Conservation (phyloP, 1,139 yeast genomes). For the Candida sanyaensis region DNA sequence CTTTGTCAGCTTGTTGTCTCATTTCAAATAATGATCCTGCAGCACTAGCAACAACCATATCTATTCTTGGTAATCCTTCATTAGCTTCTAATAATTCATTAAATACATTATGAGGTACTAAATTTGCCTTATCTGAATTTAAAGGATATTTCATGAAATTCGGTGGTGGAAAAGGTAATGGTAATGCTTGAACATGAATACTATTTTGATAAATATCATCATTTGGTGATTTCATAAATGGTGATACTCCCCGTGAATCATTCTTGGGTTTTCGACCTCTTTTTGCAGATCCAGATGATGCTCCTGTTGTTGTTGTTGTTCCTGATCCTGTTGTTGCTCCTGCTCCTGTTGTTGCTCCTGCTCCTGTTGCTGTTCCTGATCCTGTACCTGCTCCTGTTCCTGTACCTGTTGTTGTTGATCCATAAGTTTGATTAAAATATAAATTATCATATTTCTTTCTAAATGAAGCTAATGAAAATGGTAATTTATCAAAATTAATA, state of each 20-base stretch:
- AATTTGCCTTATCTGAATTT: slow-evolving; percentile 34
- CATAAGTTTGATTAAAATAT: neutral
- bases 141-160: slow-evolving; percentile 52
- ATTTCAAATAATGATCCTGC: slow-evolving; percentile 48
- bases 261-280: slow-evolving; percentile 8
- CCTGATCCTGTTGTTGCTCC: slow-evolving; percentile 11
- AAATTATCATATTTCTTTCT: slow-evolving; percentile 6
- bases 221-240: slow-evolving; percentile 4
- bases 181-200: slow-evolving; percentile 34
- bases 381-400: neutral
- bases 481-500: slow-evolving; percentile 25
- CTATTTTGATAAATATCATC: neutral
- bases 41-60: slow-evolving; percentile 53
- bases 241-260: neutral
- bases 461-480: slow-evolving; percentile 21
- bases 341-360: no score
- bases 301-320: slow-evolving; percentile 1
- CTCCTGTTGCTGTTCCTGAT: neutral
- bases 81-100: slow-evolving; percentile 39
- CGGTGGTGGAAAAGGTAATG: slow-evolving; percentile 51
- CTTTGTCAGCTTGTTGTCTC: slow-evolving; percentile 33
- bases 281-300: slow-evolving; percentile 1
- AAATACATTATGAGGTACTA: slow-evolving; percentile 42
- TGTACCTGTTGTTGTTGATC: neutral
- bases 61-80: slow-evolving; percentile 39